Conservation (phyloP, 2,329 filamentous ascomycete genomes). For the Colletotrichum spinosum region DNA sequence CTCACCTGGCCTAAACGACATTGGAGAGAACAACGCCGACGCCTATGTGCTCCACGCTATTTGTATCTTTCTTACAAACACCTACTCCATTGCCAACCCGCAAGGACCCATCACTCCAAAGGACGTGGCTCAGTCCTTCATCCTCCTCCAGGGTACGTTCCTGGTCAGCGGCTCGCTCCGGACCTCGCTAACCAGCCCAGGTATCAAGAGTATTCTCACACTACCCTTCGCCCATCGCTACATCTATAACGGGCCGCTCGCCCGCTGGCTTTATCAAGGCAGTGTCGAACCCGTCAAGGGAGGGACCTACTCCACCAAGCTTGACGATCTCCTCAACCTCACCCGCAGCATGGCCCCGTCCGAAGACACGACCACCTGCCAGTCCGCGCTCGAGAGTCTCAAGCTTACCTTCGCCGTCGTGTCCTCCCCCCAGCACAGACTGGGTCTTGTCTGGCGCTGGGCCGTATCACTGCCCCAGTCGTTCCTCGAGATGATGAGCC, state of each 20-base stretch:
- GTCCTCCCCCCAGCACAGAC: slow-evolving; percentile 16
- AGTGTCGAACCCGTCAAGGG: slow-evolving; percentile 20
- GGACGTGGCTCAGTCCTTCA: slow-evolving; percentile 39
- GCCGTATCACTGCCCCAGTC: slow-evolving; percentile 36
- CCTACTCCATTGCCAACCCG: slow-evolving; percentile 37
- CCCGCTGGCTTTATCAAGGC: slow-evolving; percentile 35
- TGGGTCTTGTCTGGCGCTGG: slow-evolving; percentile 38
- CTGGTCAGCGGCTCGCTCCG: too few relatives aligned
- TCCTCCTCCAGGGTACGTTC: slow-evolving; percentile 36
- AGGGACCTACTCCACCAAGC: slow-evolving; percentile 25
- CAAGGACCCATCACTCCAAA: slow-evolving; percentile 21
- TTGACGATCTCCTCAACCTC: slow-evolving; percentile 31
- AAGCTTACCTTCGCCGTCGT: slow-evolving; percentile 30
- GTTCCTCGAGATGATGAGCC: slow-evolving; percentile 37
- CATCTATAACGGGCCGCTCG: slow-evolving; percentile 27
- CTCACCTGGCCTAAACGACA: slow-evolving; percentile 35
- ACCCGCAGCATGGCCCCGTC: slow-evolving; percentile 33
- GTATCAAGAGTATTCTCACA: slow-evolving; percentile 37
- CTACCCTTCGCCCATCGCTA: slow-evolving; percentile 26
- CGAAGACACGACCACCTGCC: slow-evolving; percentile 31
- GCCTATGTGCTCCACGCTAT: slow-evolving; percentile 40
- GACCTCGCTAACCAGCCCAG: slow-evolving; percentile 6
- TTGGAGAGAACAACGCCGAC: slow-evolving; percentile 38
- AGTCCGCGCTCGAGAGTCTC: slow-evolving; percentile 31
- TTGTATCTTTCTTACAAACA: slow-evolving; percentile 39